Conservation (phyloP, 2,329 filamentous ascomycete species). For the Capronia epimyces region DNA sequence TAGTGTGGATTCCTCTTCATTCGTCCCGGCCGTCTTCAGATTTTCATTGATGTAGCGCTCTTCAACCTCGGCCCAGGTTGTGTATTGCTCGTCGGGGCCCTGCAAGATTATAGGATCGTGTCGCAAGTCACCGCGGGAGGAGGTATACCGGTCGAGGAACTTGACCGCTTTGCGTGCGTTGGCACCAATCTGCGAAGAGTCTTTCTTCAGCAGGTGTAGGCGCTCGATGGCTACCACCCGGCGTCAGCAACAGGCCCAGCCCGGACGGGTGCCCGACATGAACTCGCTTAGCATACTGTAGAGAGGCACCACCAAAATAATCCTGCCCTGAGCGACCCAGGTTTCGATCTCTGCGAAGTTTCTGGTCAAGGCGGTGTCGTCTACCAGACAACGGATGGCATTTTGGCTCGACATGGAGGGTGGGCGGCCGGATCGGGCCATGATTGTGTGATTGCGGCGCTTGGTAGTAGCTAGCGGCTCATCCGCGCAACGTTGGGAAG, state of each 20-base stretch:
- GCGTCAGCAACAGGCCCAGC: conserved; percentile 14
- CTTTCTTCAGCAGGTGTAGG: conserved; percentile 42
- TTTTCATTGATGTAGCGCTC: conserved; percentile 41
- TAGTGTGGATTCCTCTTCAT: conserved; percentile 9
- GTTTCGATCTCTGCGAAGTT: conserved; percentile 51
- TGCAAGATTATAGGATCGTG: conserved; percentile 44
- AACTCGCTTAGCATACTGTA: conserved; percentile 41
- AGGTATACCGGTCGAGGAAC: conserved; percentile 48
- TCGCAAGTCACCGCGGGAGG: conserved; percentile 41
- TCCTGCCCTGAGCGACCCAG: conserved; percentile 46
- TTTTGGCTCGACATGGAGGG: conserved; percentile 33
- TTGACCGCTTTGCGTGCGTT: conserved; percentile 49
- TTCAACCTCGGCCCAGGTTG: conserved; percentile 44
- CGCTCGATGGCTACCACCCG: conserved; percentile 40
- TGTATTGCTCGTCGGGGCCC: conserved; percentile 47
- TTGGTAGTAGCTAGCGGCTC: conserved; percentile 9
- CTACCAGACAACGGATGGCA: conserved; percentile 49
- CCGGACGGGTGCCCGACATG: not conserved
- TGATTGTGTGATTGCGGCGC: not conserved
- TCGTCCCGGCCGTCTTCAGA: conserved; percentile 20
- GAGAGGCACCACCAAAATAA: conserved; percentile 48
- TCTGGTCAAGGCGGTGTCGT: conserved; percentile 49
- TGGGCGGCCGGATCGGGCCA: conserved; percentile 6
- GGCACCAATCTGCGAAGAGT: conserved; percentile 43
- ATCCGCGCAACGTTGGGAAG: conserved; percentile 16